Evolutionary conservation across 257 asterid species (phyloP).

Genomic region (Coffea canephora): DNA sequence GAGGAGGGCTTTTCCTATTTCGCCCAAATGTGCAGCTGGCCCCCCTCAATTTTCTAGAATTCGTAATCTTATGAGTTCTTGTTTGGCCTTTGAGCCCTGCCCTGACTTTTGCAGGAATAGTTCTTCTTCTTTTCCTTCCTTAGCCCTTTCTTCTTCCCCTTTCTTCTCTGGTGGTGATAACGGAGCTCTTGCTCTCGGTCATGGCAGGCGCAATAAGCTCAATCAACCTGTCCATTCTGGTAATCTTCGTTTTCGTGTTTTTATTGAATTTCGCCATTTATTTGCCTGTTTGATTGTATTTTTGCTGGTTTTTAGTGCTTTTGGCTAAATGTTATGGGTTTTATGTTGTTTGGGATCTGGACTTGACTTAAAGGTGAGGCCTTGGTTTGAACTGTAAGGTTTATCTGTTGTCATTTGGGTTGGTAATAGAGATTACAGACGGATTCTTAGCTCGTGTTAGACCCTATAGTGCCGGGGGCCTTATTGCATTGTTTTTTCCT

Average conservation of each 20-base stretch:
- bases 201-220: constrained; percentile 43
- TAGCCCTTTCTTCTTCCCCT: constrained; percentile 25
- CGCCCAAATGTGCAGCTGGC: constrained; percentile 23
- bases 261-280: neutral
- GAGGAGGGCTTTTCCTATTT: constrained; percentile 33
- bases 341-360: constrained; percentile 4
- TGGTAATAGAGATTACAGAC: neutral
- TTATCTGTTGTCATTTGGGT: constrained; percentile 1
- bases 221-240: constrained; percentile 36
- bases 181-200: constrained; percentile 37
- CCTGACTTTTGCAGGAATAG: constrained; percentile 36
- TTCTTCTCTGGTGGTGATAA: constrained; percentile 42
- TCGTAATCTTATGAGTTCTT: constrained; percentile 48
- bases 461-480: neutral
- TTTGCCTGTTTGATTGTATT: constrained; percentile 5
- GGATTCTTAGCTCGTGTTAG: neutral
- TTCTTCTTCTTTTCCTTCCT: constrained; percentile 22
- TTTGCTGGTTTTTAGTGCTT: neutral
- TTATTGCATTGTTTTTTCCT: neutral
- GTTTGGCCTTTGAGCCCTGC: constrained; percentile 56
- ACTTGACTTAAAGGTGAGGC: neutral
- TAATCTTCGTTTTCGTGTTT: constrained; percentile 11
- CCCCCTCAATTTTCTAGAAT: constrained; percentile 34
- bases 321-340: neutral
- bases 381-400: neutral